Percentiles rank a stretch among this genome's conserved stretches.
phyloP scores from a whole-genome alignment of 345 rosid species.

The Cardamine chenopodiifolia region DNA sequence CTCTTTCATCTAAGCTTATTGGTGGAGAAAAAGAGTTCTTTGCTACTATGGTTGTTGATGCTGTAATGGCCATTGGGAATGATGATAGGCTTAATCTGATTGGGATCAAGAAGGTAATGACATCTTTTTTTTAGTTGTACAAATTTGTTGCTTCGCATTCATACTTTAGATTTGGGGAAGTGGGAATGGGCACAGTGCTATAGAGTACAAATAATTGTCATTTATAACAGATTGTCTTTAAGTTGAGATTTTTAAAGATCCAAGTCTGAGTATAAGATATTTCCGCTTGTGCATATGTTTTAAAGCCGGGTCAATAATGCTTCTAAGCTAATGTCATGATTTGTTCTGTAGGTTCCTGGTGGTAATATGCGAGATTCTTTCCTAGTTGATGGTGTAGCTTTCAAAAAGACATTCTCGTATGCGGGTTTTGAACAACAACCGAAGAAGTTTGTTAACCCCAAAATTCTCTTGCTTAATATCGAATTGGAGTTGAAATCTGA shows the following conservation, averaged over 20 bases:
- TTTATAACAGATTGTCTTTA: not conserved
- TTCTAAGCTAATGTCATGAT: conserved; percentile 29
- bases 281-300: not conserved
- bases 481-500: conserved; percentile 97
- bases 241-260: not conserved
- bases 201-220: not conserved
- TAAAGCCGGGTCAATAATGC: not conserved
- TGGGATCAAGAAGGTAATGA: conserved; percentile 84
- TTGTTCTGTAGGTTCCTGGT: conserved; percentile 78
- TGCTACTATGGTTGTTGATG: conserved; percentile 91
- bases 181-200: conserved; percentile 1
- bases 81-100: conserved; percentile 90
- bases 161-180: not conserved
- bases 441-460: conserved; percentile 82
- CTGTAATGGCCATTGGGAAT: conserved; percentile 81
- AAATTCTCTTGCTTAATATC: conserved; percentile 79
- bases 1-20: conserved; percentile 94
- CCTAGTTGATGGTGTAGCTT: conserved; percentile 96
- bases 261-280: not conserved
- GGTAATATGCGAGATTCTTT: conserved; percentile 97
- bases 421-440: conserved; percentile 99
- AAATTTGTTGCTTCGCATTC: not conserved
- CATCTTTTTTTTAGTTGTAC: not conserved
- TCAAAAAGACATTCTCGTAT: conserved; percentile 98
- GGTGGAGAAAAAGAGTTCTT: conserved; percentile 98